A percentile compares a stretch with the other conserved stretches of the same genome.
Conservation (phyloP, 306 rosid genomes). For the Argentina anserina region DNA sequence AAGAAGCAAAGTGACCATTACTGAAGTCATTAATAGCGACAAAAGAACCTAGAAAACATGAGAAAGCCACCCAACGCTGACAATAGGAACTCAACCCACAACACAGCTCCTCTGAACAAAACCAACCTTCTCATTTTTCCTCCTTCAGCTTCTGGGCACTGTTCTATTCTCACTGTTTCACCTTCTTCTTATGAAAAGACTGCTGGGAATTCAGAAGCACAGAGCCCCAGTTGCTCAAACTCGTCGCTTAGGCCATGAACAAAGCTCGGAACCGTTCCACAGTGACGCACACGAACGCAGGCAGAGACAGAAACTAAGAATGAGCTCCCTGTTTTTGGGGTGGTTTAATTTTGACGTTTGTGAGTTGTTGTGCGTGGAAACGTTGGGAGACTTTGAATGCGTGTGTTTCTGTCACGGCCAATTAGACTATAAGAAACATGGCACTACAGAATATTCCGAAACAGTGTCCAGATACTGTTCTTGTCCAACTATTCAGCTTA, state of each 20-base stretch:
- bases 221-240: conserved; percentile 45
- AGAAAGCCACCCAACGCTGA: conserved; percentile 25
- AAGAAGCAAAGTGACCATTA: conserved; percentile 24
- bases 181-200: conserved; percentile 10
- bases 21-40: conserved; percentile 20
- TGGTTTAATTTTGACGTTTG: neutral
- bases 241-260: conserved; percentile 31
- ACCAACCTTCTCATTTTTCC: neutral
- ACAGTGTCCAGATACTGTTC: conserved; percentile 36
- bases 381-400: conserved; percentile 15
- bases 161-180: neutral
- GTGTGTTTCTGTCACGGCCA: conserved; percentile 22
- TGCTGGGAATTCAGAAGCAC: conserved; percentile 32
- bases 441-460: conserved; percentile 51
- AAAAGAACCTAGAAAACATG: conserved; percentile 33
- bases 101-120: conserved; percentile 25
- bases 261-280: conserved; percentile 48
- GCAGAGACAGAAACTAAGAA: neutral
- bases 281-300: neutral
- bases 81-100: conserved; percentile 37
- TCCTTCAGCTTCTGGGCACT: conserved; percentile 13
- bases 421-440: conserved; percentile 21
- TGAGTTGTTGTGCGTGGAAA: neutral
- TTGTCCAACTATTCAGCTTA: conserved; percentile 17
- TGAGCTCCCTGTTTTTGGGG: conserved; percentile 11